Percentiles rank a stretch among this genome's conserved stretches.
phyloP scores from a whole-genome alignment of 1,284 basidiomycete genomes.

The Trametes sp. region DNA sequence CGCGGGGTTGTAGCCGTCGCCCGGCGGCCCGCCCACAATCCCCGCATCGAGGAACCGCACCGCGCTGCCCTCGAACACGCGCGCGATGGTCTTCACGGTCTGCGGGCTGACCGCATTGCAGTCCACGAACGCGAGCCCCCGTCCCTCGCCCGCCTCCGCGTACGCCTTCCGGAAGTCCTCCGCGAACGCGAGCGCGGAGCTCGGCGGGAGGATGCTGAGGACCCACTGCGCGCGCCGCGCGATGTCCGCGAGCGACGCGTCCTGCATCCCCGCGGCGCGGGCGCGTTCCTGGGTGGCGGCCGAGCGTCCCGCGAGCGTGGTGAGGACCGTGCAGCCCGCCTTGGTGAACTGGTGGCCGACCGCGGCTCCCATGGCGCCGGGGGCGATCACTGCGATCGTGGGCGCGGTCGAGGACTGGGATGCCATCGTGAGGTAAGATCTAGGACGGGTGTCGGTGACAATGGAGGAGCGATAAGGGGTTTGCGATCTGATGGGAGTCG shows the following conservation, averaged over 20 bases:
- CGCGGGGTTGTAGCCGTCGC: slow-evolving; percentile 55
- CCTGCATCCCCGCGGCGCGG: slow-evolving; percentile 59
- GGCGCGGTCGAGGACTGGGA: slow-evolving; percentile 25
- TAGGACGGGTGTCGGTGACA: background rate
- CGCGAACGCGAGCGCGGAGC: slow-evolving; percentile 58
- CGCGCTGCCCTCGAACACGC: slow-evolving; percentile 49
- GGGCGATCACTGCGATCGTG: slow-evolving; percentile 53
- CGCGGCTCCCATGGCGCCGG: slow-evolving; percentile 54
- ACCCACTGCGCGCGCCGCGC: slow-evolving; percentile 53
- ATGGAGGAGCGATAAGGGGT: background rate
- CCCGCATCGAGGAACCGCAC: slow-evolving; percentile 62
- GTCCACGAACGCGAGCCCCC: slow-evolving; percentile 52
- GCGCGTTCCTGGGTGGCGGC: slow-evolving; percentile 55
- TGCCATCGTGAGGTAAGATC: slow-evolving; percentile 7
- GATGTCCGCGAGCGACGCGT: slow-evolving; percentile 55
- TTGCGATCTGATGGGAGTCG: background rate
- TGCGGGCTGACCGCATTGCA: slow-evolving; percentile 66
- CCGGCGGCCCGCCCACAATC: slow-evolving; percentile 65
- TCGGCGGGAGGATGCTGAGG: slow-evolving; percentile 65
- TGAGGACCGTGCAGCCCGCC: slow-evolving; percentile 57
- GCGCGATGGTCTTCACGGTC: slow-evolving; percentile 56
- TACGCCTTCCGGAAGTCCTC: slow-evolving; percentile 47
- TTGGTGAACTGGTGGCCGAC: slow-evolving; percentile 50
- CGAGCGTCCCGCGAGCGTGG: slow-evolving; percentile 59
- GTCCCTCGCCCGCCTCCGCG: slow-evolving; percentile 17